Conservation (phyloP, 495 filamentous ascomycete genomes). For the Cercophora scortea region DNA sequence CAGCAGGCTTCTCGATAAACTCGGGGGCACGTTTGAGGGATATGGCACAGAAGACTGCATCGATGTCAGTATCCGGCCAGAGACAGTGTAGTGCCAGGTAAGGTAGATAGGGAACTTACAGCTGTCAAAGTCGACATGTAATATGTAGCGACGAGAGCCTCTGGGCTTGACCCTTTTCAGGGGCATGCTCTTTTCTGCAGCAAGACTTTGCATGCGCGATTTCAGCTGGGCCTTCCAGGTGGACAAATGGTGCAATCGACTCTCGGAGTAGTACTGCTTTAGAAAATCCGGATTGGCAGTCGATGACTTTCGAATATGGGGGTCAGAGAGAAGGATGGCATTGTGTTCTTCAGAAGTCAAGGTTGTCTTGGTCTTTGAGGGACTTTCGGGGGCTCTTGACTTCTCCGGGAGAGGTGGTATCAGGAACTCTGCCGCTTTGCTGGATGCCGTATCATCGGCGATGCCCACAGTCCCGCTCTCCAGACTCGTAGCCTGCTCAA, state of each 20-base stretch:
- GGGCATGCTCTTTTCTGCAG: slow-evolving; percentile 49
- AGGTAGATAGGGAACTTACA: slow-evolving; percentile 24
- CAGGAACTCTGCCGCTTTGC: not conserved
- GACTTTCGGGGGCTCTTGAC: slow-evolving; percentile 2
- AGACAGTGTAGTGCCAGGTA: too few species aligned
- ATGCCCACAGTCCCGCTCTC: not conserved
- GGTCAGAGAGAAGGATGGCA: slow-evolving; percentile 68
- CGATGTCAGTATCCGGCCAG: not conserved
- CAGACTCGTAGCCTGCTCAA: not conserved
- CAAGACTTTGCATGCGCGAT: slow-evolving; percentile 69
- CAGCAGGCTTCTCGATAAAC: slow-evolving; percentile 72
- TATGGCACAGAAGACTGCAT: slow-evolving; percentile 74
- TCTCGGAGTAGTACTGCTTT: slow-evolving; percentile 89
- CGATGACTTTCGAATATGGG: slow-evolving; percentile 74
- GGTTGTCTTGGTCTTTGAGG: slow-evolving; percentile 15
- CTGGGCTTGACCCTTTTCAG: slow-evolving; percentile 30
- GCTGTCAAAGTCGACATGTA: slow-evolving; percentile 96
- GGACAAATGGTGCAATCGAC: slow-evolving; percentile 87
- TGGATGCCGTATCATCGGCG: not conserved
- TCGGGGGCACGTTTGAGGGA: slow-evolving; percentile 72
- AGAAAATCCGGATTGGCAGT: slow-evolving; percentile 87
- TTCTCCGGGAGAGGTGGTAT: slow-evolving; percentile 10
- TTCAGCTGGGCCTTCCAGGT: slow-evolving; percentile 94
- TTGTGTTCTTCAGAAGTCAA: slow-evolving; percentile 91
- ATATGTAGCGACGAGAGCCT: slow-evolving; percentile 70